Percentiles rank a stretch among this genome's conserved stretches.
Evolutionary conservation across 257 asterid genomes (phyloP).

Genomic region (Agastache rugosa): DNA sequence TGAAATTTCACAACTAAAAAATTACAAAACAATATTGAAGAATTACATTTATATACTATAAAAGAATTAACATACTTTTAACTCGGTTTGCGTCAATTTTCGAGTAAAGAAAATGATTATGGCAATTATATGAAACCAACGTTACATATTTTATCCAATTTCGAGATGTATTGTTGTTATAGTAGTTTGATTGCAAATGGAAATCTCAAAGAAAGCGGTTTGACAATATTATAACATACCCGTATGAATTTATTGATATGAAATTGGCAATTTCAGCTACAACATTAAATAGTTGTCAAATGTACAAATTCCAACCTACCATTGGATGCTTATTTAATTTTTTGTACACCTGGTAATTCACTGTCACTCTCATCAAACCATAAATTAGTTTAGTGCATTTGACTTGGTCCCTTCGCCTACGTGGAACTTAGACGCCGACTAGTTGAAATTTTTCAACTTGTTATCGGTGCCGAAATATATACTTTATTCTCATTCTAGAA

Average conservation of each 20-base stretch:
- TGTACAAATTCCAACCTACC: conserved; percentile 16
- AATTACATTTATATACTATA: no score
- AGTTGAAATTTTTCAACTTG: not conserved
- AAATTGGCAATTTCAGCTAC: not conserved
- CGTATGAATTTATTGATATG: conserved; percentile 14
- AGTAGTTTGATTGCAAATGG: not conserved
- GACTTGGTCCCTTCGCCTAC: conserved; percentile 26
- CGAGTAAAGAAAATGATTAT: no score
- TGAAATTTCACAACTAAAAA: no score
- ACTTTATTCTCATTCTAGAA: not conserved
- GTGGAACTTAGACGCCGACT: conserved; percentile 34
- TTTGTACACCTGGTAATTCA: not conserved
- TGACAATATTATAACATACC: conserved; percentile 38
- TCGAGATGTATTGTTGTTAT: no score
- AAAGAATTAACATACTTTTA: no score
- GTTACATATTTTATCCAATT: no score
- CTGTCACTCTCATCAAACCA: conserved; percentile 34
- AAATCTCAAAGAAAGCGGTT: conserved; percentile 44
- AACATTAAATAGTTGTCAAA: conserved; percentile 23
- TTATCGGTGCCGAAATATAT: not conserved
- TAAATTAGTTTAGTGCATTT: conserved; percentile 34
- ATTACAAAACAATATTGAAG: no score
- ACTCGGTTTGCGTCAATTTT: no score
- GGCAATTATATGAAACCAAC: no score
- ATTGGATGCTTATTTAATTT: not conserved